Evolutionary conservation across 1,139 yeast genomes (phyloP), one percentile per base, ranked within the genome.

Genomic region (Hansenula lynferdii): DNA sequence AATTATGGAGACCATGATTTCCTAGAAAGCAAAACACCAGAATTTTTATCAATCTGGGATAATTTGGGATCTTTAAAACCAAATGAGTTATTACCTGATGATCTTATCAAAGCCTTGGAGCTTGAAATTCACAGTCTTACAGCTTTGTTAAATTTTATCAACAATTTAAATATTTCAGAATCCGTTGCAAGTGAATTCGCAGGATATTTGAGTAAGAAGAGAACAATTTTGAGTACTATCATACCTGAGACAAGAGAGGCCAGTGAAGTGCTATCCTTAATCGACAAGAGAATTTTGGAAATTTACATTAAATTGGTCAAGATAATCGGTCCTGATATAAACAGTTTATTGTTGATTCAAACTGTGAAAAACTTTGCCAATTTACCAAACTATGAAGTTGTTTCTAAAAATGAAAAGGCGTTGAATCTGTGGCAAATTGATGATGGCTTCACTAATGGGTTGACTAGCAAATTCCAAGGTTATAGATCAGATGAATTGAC

Each of bases 1-100:
- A 80, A 87, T 17, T 75, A 82, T 42, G 42, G 51, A 3, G 81
- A 84, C 34, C 72, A 75, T 11, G 69, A 73, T 14, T 83, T 80
- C 49, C 75, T 85, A 29, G 75, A 74, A 47, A 72, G 85, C 44
- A 38, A 44, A 17, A 25, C 27, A 11, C 42, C 35, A 21, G 46
- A 49, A 18, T 43, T 49, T 24, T 35, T 47, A 38, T 23, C 38
- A 1, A 8, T 46, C 5, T 49, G 53, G 51, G 54, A 63, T 29
- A 37, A 64, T 43, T 57, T 67, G 29, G 54, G 62, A 24, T 47
- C 57, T 37, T 49, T 57, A 43, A 50, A 42, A 16, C 34, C 42
- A 23, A 43, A 58, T 5, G 48, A 52, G 16, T 42, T 45, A 3
- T 51, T 61, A 23, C 50, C 57, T 2, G 64, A 58, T 37, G 77